Evolutionary conservation across 2,329 filamentous ascomycete genomes (phyloP), one percentile per base, ranked within the genome.

Genomic region (Diaporthe sp.): DNA sequence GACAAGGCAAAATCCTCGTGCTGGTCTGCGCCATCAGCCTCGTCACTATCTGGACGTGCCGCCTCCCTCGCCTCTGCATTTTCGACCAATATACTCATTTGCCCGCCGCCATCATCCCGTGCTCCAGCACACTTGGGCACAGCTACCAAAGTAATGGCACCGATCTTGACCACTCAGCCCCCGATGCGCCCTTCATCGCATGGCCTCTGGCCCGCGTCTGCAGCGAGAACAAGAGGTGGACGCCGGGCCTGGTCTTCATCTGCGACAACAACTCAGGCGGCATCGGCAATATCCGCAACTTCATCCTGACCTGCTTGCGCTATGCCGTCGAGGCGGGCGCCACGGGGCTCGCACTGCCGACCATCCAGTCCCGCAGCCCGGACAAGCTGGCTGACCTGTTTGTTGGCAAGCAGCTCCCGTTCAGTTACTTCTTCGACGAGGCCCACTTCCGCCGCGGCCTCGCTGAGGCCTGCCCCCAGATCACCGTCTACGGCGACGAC

Each of bases 191-290:
- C 17, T 87, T 87, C 78, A 79, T 87, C 78, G 80, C 83, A 50
- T 86, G 87, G 86, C 86, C 87, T 9, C 77, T 88, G 64, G 81
- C 82, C 50, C 79, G 86, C 9, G 81, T 85, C 8, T 88, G 87
- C 80, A 80, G 83, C 30, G 86, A 88, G 76, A 81, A 85, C 2
- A 78, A 74, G 1, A 61, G n/a, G n/a, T 86, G 83, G 82, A 81
- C 82, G 0, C 82, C 84, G 0, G 86, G 86, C 2, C 77, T 88
- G 35, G 81, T 87, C 15, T 88, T 85, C 73, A 79, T 86, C 28
- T 89, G 87, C 81, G 86, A 87, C 78, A 87, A 88, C 79, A 88
- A 88, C 77, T 86, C 86, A 4, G 87, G 87, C 3, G 87, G 87
- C 35, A 85, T 88, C 64, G 86, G 87, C 28, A 88, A 88, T 74